Conservation (phyloP, 2,329 filamentous ascomycete genomes). For the Davidsoniella neocaledoniae region DNA sequence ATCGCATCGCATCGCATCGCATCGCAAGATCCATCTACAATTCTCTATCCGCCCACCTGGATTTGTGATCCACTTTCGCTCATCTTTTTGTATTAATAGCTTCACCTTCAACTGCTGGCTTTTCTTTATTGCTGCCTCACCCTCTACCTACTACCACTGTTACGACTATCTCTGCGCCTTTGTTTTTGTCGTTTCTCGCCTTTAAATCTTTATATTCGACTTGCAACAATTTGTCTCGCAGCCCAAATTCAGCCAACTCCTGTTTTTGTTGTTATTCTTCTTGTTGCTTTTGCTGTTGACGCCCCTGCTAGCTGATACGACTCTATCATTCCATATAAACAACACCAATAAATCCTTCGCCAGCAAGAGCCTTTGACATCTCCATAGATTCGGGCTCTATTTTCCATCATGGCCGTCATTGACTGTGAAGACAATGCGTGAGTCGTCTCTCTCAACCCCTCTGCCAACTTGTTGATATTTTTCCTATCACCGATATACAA, state of each 20-base stretch:
- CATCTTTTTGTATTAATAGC: background rate
- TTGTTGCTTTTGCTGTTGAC: no score
- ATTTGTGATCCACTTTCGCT: conserved; percentile 1
- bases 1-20: background rate
- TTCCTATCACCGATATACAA: no score
- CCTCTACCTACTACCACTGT: background rate
- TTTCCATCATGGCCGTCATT: conserved; percentile 28
- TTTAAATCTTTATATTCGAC: no score
- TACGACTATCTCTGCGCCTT: no score
- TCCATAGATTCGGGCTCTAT: background rate
- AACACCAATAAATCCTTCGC: background rate
- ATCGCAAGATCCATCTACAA: background rate
- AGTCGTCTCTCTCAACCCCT: background rate
- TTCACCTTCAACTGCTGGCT: background rate
- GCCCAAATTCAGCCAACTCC: no score
- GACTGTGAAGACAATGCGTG: conserved; percentile 10
- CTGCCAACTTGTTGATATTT: no score
- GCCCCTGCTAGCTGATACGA: no score
- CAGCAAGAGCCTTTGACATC: background rate
- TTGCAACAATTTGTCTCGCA: no score
- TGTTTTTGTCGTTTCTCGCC: no score
- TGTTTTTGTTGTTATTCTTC: no score
- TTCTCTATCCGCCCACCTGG: background rate
- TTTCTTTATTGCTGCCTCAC: background rate
- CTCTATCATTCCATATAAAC: background rate